phyloP scores from a whole-genome alignment of 2,329 filamentous ascomycete species.

The Aspergillus fischeri region DNA sequence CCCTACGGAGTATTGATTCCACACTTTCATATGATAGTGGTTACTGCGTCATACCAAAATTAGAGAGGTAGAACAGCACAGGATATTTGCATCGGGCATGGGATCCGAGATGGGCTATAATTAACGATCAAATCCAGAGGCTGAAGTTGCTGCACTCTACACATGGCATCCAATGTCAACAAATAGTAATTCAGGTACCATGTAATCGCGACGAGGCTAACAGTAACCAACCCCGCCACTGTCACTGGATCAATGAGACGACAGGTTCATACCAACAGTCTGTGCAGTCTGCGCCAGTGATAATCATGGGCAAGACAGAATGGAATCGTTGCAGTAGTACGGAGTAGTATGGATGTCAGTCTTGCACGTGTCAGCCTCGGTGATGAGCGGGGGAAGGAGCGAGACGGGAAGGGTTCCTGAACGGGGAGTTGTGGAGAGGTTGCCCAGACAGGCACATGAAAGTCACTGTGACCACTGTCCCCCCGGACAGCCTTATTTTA shows the following conservation, averaged over 20 bases:
- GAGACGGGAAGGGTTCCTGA: not conserved
- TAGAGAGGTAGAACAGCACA: not conserved
- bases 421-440: not conserved
- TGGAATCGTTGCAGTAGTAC: not conserved
- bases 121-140: too few species aligned
- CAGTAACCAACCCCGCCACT: too few species aligned
- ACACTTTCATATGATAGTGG: not conserved
- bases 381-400: not conserved
- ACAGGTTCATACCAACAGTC: not conserved
- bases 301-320: not conserved
- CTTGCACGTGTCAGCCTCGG: slow-evolving; percentile 3
- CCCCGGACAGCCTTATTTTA: not conserved
- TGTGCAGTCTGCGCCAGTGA: not conserved
- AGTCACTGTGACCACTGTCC: not conserved
- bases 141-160: too few species aligned
- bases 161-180: too few species aligned
- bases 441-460: slow-evolving; percentile 1
- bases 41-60: not conserved
- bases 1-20: not conserved
- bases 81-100: not conserved
- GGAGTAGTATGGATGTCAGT: not conserved
- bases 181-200: too few species aligned
- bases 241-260: not conserved
- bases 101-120: too few species aligned
- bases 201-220: not conserved